Base-by-base conservation (phyloP, 2,329 filamentous ascomycete species). In the Penicillium sp. region DNA sequence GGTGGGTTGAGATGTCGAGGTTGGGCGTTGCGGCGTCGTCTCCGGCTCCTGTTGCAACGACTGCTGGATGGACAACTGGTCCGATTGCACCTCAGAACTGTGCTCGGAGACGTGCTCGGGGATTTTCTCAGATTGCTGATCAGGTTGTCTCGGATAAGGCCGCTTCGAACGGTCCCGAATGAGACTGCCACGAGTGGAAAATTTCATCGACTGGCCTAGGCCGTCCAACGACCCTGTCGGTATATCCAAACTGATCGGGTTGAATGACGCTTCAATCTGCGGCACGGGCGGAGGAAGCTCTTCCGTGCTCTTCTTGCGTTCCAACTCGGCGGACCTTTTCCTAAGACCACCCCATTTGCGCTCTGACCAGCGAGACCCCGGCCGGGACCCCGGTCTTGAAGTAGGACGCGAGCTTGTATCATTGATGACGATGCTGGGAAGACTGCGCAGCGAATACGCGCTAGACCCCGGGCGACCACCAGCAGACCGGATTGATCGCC, bases 111-210 rank as follows among this genome's bases (percentile, higher is more conserved):
- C 26, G 29, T 48, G 41, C 20, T 47, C 43, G 2, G 41, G 35
- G 8, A 25, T 30, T 25, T 35, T 36, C 31, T 53, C 40, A 11
- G 48, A 40, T 31, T 57, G 45, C 14, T 54, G 41, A 26, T 56
- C 39, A 18, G 56, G 38, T 13, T 48, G 46, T 40, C 69, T 69
- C 4, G 45, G 47, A n/a, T 43, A 47, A 13, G 51, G 50, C 13
- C 40, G 47, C 32, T 54, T 71, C 52, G 45, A 34, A 25, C 71
- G 74, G 58, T 73, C 75, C 20, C 72, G 75, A 47, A 82, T 60
- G 60, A 82, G 70, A 62, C 78, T 82, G 36, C 79, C 79, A 39
- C 79, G 67, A 40, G 76, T 78, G 9, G 78, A 80, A 51, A 83
- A 83, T 31, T 74, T 71, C 46, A 83, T 62, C 27, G 74, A 70